Percentiles rank a stretch among this genome's conserved stretches.
Conservation (phyloP, 2,329 filamentous ascomycete genomes). For the Xylariales sp. region DNA sequence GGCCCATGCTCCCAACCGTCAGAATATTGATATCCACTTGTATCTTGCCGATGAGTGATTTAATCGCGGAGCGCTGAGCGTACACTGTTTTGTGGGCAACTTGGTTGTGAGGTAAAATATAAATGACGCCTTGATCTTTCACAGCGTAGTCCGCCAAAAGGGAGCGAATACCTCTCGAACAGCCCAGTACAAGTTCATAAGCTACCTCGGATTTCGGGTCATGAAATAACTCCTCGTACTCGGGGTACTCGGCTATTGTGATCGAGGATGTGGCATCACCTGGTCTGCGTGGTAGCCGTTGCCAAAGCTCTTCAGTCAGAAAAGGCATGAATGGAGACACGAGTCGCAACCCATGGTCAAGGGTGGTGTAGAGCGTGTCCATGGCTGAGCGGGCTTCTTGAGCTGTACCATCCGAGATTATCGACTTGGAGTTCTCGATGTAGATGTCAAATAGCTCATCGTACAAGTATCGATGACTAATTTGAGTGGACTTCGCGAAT, state of each 20-base stretch:
- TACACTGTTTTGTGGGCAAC: background rate
- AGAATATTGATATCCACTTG: background rate
- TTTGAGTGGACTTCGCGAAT: background rate
- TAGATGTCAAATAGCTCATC: background rate
- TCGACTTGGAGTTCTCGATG: conserved; percentile 1
- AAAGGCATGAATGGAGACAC: background rate
- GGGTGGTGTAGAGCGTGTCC: background rate
- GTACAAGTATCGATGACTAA: conserved; percentile 1
- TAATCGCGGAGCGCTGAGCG: background rate
- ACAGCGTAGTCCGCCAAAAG: background rate
- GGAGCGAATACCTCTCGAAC: background rate
- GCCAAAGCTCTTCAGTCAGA: background rate
- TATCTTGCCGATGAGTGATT: background rate
- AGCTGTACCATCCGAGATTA: background rate
- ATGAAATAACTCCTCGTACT: background rate
- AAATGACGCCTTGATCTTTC: background rate
- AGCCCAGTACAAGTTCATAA: background rate
- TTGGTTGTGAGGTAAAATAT: background rate
- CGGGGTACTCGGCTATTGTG: background rate
- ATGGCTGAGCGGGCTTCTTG: background rate
- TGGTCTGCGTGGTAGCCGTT: background rate
- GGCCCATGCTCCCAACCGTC: too few species aligned
- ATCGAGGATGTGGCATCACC: background rate
- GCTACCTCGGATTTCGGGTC: too few species aligned
- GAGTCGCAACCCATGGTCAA: background rate